Evolutionary conservation across 805 yeast genomes (phyloP), one percentile per base, ranked within the genome.

Genomic region (Yamadazyma paraphyllophila): DNA sequence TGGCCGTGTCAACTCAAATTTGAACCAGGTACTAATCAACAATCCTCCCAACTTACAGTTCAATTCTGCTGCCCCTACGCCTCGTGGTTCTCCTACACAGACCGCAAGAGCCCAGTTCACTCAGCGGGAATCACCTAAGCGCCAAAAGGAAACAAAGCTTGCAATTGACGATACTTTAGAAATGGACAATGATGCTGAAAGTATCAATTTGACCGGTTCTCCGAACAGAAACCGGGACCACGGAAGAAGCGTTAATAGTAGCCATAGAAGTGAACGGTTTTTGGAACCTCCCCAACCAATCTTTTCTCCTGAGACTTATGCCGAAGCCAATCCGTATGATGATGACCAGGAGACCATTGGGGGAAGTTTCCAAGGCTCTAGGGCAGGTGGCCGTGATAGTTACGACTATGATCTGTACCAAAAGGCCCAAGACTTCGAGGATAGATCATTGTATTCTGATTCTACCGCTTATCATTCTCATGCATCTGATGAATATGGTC

Each of bases 41-140:
- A 54, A 54, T 36, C 56, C 69, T 3, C 73, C 73, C 2, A 62
- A 63, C 37, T 48, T 51, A 14, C 51, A 41, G 26, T 42, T 36
- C 34, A 30, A 37, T 14, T 37, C 27, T 20, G 34, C n/a, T 10
- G 27, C 13, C 1, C 27, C 12, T 39, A 14, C 37, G 14, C 16
- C 39, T 7, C 26, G 26, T 25, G 32, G 40, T 12, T 37, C 40
- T 8, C 38, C 38, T 20, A 39, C 51, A 3, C 44, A 69, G 10
- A 79, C 87, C 7, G 80, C 85, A 8, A 73, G 95, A 63, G 82
- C 88, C 35, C 78, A 76, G 41, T 84, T 76, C 55, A 83, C 94
- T 2, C 68, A 79, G 44, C 65, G 80, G 53, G 91, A 87, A 61
- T 83, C 95, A 0, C 94, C 96, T 29, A 77, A 72, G 45, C 77